Evolutionary conservation across 1,284 basidiomycete genomes (phyloP).

Genomic region (Rhodofomes roseus): DNA sequence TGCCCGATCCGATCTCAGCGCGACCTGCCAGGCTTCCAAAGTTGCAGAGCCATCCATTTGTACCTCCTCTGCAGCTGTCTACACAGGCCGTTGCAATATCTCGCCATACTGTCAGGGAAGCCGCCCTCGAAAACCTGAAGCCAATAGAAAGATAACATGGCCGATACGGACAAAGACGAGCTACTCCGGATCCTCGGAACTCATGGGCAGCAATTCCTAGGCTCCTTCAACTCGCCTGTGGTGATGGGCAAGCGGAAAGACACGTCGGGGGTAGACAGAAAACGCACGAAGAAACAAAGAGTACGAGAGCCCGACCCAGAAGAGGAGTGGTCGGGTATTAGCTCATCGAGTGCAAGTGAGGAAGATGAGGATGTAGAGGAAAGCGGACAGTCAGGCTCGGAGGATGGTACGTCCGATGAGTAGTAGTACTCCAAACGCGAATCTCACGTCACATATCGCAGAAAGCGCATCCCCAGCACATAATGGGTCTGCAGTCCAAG

Average conservation of each 20-base stretch:
- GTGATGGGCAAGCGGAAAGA: slow-evolving; percentile 20
- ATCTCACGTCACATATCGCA: background rate
- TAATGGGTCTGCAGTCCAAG: slow-evolving; percentile 8
- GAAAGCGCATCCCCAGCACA: background rate
- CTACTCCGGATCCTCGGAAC: slow-evolving; percentile 57
- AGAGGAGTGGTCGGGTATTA: slow-evolving; percentile 37
- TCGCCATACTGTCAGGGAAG: too few relatives aligned
- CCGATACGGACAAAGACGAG: slow-evolving; percentile 22
- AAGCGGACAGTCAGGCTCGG: slow-evolving; percentile 15
- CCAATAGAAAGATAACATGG: slow-evolving; percentile 13
- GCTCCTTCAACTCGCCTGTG: slow-evolving; percentile 42
- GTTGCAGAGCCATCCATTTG: too few relatives aligned
- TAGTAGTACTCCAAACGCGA: background rate
- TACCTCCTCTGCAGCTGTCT: too few relatives aligned
- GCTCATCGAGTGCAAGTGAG: slow-evolving; percentile 4
- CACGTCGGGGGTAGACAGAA: slow-evolving; percentile 25
- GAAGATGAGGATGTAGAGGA: slow-evolving; percentile 3
- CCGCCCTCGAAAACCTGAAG: too few relatives aligned
- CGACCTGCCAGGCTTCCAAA: too few relatives aligned
- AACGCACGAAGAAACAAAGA: slow-evolving; percentile 14
- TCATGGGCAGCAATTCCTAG: slow-evolving; percentile 62
- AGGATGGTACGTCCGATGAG: background rate
- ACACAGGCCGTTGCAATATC: too few relatives aligned
- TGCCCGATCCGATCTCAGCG: background rate
- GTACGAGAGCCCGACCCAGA: slow-evolving; percentile 17